phyloP scores from a whole-genome alignment of 495 filamentous ascomycete species.

The Halenospora varia region DNA sequence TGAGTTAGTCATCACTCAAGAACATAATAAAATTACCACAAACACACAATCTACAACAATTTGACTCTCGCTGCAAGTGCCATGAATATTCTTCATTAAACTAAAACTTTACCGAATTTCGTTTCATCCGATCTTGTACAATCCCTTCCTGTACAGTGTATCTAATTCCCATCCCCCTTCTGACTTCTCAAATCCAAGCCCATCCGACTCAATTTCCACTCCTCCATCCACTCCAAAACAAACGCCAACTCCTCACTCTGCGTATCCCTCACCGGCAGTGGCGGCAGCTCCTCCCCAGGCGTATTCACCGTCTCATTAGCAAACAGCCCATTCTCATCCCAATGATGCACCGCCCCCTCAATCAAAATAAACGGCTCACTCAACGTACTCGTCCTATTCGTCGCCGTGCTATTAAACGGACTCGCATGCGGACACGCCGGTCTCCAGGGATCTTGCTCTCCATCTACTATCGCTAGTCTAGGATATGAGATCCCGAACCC shows the following conservation, averaged over 20 bases:
- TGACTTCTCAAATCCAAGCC: neutral
- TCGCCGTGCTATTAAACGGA: slow-evolving; percentile 37
- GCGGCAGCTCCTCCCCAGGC: slow-evolving; percentile 42
- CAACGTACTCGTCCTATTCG: slow-evolving; percentile 45
- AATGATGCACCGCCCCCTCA: slow-evolving; percentile 61
- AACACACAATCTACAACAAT: no score
- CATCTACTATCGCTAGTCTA: slow-evolving; percentile 64
- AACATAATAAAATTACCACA: neutral
- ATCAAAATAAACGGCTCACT: slow-evolving; percentile 61
- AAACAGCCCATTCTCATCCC: slow-evolving; percentile 68
- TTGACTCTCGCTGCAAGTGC: no score
- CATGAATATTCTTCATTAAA: neutral
- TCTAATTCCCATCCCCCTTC: neutral
- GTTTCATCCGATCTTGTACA: no score
- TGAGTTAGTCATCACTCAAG: neutral
- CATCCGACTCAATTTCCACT: slow-evolving; percentile 41
- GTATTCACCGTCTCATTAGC: slow-evolving; percentile 45
- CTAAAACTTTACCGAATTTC: no score
- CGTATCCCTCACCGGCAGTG: slow-evolving; percentile 44
- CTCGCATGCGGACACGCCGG: slow-evolving; percentile 56
- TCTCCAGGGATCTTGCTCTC: slow-evolving; percentile 67
- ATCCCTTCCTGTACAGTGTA: no score
- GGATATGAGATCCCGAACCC: slow-evolving; percentile 61
- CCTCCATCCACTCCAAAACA: slow-evolving; percentile 62
- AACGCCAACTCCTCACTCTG: slow-evolving; percentile 54